Percentiles rank a stretch among this genome's conserved stretches.
These are phyloP conservation scores for Suhomyces yuchorum DNA, from an alignment of 1,139 yeast species.

Conservation along the genomic window DNA sequence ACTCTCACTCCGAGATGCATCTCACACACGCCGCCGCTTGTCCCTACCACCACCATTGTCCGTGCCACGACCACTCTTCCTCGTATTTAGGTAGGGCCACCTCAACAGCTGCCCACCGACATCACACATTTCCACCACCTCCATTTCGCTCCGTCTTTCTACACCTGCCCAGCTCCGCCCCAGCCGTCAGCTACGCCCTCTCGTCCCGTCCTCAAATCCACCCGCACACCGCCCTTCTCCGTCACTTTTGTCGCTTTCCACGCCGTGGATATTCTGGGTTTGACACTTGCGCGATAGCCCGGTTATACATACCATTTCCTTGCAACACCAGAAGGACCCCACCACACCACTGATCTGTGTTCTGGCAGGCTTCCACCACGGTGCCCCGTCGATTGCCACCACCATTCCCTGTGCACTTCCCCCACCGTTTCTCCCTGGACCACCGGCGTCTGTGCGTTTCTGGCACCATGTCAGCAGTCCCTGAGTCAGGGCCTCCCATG, in stretches of 20 bases:
- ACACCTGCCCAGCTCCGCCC: neutral
- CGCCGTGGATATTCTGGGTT: constrained; percentile 6
- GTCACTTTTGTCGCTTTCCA: constrained; percentile 4
- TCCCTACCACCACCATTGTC: neutral
- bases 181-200: neutral
- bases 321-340: constrained; percentile 6
- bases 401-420: neutral
- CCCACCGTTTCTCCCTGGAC: neutral
- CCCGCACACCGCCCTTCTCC: constrained; percentile 1
- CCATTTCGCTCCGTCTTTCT: neutral
- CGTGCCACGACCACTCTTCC: constrained; percentile 4
- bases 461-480: constrained; percentile 3
- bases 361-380: neutral
- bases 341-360: constrained; percentile 4
- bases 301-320: constrained; percentile 15
- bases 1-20: constrained; percentile 1
- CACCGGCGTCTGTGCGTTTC: neutral
- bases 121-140: neutral
- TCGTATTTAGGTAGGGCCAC: constrained; percentile 1
- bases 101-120: neutral
- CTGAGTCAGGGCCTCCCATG: constrained; percentile 2
- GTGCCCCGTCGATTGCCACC: neutral
- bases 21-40: neutral
- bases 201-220: neutral
- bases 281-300: constrained; percentile 15